Evolutionary conservation across 768 basidiomycete genomes (phyloP).

Genomic region (Mycena indigotica): DNA sequence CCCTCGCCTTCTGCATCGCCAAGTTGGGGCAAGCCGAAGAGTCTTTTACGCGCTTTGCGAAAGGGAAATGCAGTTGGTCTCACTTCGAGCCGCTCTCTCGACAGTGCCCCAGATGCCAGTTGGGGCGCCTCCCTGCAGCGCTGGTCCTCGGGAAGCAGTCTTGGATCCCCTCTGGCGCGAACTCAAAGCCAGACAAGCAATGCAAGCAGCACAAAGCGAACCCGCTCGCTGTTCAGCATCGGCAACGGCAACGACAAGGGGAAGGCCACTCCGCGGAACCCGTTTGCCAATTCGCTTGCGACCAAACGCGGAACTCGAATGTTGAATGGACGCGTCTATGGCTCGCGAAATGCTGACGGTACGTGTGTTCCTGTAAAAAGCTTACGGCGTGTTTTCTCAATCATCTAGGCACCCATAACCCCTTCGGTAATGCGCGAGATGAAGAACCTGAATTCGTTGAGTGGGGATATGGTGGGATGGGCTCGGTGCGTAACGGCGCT

Average conservation of each 20-base stretch:
- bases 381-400: neutral
- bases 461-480: slow-evolving; percentile 91
- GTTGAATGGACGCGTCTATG: slow-evolving; percentile 88
- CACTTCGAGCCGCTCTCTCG: slow-evolving; percentile 42
- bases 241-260: neutral
- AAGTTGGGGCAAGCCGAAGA: slow-evolving; percentile 12
- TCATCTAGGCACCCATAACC: slow-evolving; percentile 41
- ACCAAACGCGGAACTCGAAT: slow-evolving; percentile 53
- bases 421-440: slow-evolving; percentile 63
- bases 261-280: slow-evolving; percentile 8
- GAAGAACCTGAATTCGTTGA: slow-evolving; percentile 87
- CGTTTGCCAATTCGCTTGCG: slow-evolving; percentile 13
- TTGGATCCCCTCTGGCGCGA: slow-evolving; percentile 15
- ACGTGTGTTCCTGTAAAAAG: slow-evolving; percentile 7
- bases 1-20: slow-evolving; percentile 24
- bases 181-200: slow-evolving; percentile 10
- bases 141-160: slow-evolving; percentile 34
- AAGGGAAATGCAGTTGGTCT: slow-evolving; percentile 31
- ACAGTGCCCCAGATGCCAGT: slow-evolving; percentile 22
- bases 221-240: slow-evolving; percentile 8
- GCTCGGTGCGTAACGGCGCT: slow-evolving; percentile 47
- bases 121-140: slow-evolving; percentile 26
- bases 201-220: slow-evolving; percentile 1
- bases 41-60: slow-evolving; percentile 18
- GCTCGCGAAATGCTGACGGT: slow-evolving; percentile 39